These are phyloP conservation scores for Melaleuca alternifolia DNA, from an alignment of 345 rosid genomes.

Conservation along the genomic window DNA sequence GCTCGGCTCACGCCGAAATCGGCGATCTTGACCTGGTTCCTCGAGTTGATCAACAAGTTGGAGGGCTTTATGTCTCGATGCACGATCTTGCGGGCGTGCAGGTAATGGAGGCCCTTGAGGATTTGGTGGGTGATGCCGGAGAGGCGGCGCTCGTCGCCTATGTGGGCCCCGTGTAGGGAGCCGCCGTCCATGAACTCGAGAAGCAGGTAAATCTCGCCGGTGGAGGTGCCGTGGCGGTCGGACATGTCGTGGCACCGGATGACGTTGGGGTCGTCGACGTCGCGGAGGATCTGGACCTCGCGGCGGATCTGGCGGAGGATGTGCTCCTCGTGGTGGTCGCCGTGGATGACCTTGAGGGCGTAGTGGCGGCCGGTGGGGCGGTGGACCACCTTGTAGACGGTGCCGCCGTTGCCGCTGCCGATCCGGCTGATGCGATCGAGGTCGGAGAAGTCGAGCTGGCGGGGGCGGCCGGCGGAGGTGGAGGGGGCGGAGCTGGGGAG, in stretches of 20 bases:
- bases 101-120: constrained; percentile 67
- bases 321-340: constrained; percentile 53
- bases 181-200: constrained; percentile 86
- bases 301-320: constrained; percentile 74
- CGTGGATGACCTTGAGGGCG: constrained; percentile 85
- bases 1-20: constrained; percentile 85
- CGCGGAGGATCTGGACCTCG: constrained; percentile 74
- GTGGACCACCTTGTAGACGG: constrained; percentile 76
- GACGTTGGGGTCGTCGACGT: constrained; percentile 68
- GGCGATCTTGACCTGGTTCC: constrained; percentile 63
- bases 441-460: constrained; percentile 27
- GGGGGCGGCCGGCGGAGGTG: not conserved
- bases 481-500: not conserved
- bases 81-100: constrained; percentile 65
- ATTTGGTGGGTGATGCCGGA: constrained; percentile 61
- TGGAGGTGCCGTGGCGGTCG: constrained; percentile 28
- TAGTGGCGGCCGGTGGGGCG: constrained; percentile 39
- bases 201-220: constrained; percentile 79
- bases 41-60: constrained; percentile 54
- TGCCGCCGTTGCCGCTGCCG: constrained; percentile 83
- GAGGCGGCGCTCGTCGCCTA: constrained; percentile 30
- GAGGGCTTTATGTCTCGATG: constrained; percentile 92
- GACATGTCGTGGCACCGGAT: constrained; percentile 76
- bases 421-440: constrained; percentile 52
- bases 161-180: constrained; percentile 59